Conservation (phyloP, 2,329 filamentous ascomycete species). For the Cercospora brassicicola region DNA sequence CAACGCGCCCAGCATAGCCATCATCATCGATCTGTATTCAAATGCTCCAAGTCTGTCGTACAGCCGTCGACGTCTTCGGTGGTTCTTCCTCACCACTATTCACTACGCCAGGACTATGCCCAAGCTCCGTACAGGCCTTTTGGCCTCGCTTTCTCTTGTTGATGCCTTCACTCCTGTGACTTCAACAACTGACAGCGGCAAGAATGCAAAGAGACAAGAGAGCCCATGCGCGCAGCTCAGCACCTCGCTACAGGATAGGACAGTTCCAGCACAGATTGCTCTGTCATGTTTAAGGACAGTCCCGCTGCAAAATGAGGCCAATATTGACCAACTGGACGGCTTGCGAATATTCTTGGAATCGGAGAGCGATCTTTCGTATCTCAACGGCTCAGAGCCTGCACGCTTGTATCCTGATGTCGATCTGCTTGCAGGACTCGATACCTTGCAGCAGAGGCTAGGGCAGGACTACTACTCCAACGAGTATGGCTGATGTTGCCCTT, state of each 20-base stretch:
- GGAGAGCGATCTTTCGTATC: conserved; percentile 44
- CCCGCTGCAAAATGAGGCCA: conserved; percentile 11
- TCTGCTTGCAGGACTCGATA: conserved; percentile 41
- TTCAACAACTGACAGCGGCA: neutral
- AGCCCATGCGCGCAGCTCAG: conserved; percentile 5
- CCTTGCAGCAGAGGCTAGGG: conserved; percentile 37
- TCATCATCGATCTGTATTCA: neutral
- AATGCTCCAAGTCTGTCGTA: neutral
- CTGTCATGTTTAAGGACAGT: conserved; percentile 9
- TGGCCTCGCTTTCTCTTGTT: neutral
- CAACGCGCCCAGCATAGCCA: neutral
- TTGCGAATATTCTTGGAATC: conserved; percentile 34
- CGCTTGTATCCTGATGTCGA: conserved; percentile 42
- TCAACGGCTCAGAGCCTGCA: conserved; percentile 41
- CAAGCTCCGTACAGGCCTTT: neutral
- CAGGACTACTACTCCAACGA: conserved; percentile 40
- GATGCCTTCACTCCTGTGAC: neutral
- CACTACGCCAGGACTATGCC: neutral
- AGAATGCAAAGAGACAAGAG: neutral
- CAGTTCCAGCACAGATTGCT: conserved; percentile 3
- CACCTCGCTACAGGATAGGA: neutral
- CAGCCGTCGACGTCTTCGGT: neutral
- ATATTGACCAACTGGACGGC: conserved; percentile 8
- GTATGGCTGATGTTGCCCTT: conserved; percentile 28
- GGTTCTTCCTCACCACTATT: neutral